phyloP scores from a whole-genome alignment of 345 rosid genomes.

The Rhizophora apiculata region DNA sequence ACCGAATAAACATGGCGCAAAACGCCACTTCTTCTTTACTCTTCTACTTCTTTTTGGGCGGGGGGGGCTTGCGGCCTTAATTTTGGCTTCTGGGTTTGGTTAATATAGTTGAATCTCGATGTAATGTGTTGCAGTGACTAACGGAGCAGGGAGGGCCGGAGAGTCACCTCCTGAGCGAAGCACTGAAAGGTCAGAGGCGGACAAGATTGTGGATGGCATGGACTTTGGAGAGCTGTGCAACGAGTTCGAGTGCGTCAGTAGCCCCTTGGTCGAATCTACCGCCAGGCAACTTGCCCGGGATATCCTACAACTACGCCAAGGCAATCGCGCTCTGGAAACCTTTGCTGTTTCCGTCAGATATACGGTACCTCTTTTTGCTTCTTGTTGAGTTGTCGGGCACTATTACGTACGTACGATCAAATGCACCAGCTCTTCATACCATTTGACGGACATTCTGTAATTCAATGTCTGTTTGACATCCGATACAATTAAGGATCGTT shows the following conservation, averaged over 20 bases:
- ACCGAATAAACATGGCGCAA: no score
- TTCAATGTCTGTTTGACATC: no score
- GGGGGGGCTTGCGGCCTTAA: background rate
- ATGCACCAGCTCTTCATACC: no score
- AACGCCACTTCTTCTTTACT: background rate
- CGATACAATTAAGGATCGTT: no score
- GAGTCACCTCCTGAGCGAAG: conserved; percentile 25
- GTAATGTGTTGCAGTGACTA: conserved; percentile 34
- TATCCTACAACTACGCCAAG: conserved; percentile 70
- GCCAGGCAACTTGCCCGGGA: conserved; percentile 83
- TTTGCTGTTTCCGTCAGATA: conserved; percentile 68
- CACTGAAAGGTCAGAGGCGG: conserved; percentile 49
- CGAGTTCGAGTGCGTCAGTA: conserved; percentile 87
- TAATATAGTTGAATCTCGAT: background rate
- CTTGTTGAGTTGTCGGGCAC: no score
- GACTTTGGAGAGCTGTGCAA: conserved; percentile 87
- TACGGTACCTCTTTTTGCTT: conserved; percentile 42
- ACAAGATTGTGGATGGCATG: conserved; percentile 66
- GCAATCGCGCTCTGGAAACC: conserved; percentile 70
- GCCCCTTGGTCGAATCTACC: conserved; percentile 84
- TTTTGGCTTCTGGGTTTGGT: background rate
- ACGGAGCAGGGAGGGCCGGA: conserved; percentile 45
- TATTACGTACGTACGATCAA: no score
- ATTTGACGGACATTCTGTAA: background rate
- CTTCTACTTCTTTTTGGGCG: background rate